A percentile compares a stretch with the other conserved stretches of the same genome.
These are phyloP conservation scores for Puccinia coronata DNA, from an alignment of 1,284 basidiomycete genomes.

Conservation along the genomic window DNA sequence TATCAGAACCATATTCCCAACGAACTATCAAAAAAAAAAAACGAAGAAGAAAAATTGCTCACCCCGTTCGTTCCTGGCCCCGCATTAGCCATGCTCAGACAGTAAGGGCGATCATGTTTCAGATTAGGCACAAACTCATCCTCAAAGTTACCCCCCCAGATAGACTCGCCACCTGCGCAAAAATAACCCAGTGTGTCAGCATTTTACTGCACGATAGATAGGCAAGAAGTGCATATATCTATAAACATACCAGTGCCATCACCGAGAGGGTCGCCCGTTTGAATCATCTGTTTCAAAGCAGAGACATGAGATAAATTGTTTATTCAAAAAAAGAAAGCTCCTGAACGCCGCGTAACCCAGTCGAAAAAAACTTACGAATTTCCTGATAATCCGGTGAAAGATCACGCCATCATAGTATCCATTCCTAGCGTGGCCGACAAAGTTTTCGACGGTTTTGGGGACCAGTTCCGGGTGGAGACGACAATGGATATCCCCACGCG, in stretches of 20 bases:
- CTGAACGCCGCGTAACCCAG: background rate
- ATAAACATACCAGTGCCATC: slow-evolving; percentile 74
- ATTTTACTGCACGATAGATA: too few species aligned
- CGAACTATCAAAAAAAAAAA: background rate
- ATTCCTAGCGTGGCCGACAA: slow-evolving; percentile 86
- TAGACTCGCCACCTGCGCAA: slow-evolving; percentile 72
- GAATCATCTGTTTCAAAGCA: slow-evolving; percentile 71
- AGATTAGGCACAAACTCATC: slow-evolving; percentile 89
- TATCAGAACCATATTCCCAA: background rate
- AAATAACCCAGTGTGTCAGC: too few species aligned
- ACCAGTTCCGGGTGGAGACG: slow-evolving; percentile 86
- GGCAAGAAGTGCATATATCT: too few species aligned
- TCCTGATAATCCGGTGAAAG: slow-evolving; percentile 97
- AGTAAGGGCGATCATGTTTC: slow-evolving; percentile 91
- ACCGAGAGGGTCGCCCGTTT: slow-evolving; percentile 94
- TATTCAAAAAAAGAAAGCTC: background rate
- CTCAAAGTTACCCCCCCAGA: slow-evolving; percentile 93
- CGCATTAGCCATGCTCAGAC: slow-evolving; percentile 98
- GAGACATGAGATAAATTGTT: background rate
- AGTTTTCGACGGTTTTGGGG: slow-evolving; percentile 95
- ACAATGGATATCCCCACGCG: slow-evolving; percentile 82
- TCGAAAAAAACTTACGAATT: slow-evolving; percentile 69
- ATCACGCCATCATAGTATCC: slow-evolving; percentile 91
- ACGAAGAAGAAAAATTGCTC: slow-evolving; percentile 46
- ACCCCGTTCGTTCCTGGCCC: slow-evolving; percentile 83